Evolutionary conservation across 495 filamentous ascomycete species (phyloP).

Genomic region (Penicillium psychrofluorescens): DNA sequence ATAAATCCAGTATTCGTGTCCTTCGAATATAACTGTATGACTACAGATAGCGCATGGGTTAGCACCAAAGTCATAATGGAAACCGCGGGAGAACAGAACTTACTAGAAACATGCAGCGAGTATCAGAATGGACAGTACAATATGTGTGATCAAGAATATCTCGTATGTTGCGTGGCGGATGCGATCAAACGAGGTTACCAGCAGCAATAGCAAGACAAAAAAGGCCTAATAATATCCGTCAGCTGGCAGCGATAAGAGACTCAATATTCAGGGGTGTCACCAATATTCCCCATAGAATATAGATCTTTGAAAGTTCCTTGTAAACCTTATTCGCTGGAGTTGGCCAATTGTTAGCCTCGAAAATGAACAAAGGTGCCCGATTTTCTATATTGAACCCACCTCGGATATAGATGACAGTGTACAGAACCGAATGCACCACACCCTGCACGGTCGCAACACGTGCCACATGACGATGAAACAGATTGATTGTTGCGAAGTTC

Average conservation of each 20-base stretch:
- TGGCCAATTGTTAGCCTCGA: background rate
- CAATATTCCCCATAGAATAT: slow-evolving; percentile 30
- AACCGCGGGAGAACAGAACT: slow-evolving; percentile 7
- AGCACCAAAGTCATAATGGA: background rate
- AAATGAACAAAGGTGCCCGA: background rate
- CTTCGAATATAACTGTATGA: slow-evolving; percentile 42
- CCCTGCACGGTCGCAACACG: slow-evolving; percentile 46
- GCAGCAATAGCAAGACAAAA: slow-evolving; percentile 37
- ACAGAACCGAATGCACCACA: slow-evolving; percentile 34
- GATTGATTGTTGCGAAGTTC: slow-evolving; percentile 45
- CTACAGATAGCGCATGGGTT: slow-evolving; percentile 11
- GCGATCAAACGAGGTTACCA: slow-evolving; percentile 38
- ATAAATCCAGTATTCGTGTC: slow-evolving; percentile 41
- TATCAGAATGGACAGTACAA: slow-evolving; percentile 41
- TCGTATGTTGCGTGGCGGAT: slow-evolving; percentile 46
- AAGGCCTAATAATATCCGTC: slow-evolving; percentile 32
- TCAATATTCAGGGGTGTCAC: slow-evolving; percentile 9
- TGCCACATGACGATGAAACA: slow-evolving; percentile 51
- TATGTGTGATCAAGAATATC: slow-evolving; percentile 46
- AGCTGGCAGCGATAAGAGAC: background rate
- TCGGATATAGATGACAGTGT: slow-evolving; percentile 22
- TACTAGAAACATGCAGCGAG: slow-evolving; percentile 49
- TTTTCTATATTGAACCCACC: slow-evolving; percentile 10
- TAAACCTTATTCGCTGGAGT: slow-evolving; percentile 18
- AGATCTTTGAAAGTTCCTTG: slow-evolving; percentile 24